A percentile compares a stretch with the other conserved stretches of the same genome.
These are phyloP conservation scores for Osmanthus fragrans DNA, from an alignment of 257 asterid species.

Conservation along the genomic window DNA sequence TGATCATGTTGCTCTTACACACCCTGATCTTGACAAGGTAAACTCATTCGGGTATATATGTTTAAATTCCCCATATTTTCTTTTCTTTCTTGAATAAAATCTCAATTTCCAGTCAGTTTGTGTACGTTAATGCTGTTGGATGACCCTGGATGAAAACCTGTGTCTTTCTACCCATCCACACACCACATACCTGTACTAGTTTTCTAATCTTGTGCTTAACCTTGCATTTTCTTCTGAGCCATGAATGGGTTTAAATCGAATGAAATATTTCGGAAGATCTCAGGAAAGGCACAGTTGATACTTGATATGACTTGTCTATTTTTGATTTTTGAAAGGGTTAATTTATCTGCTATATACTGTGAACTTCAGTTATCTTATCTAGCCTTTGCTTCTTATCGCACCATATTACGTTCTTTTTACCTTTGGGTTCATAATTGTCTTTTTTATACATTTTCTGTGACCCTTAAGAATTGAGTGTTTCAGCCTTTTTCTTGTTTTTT, in stretches of 20 bases:
- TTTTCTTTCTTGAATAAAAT: neutral
- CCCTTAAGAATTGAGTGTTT: neutral
- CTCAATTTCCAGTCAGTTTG: neutral
- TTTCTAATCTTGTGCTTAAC: neutral
- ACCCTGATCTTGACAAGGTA: slow-evolving; percentile 88
- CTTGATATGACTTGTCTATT: neutral
- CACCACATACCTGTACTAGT: neutral
- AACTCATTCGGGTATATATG: slow-evolving; percentile 5
- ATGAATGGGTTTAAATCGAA: neutral
- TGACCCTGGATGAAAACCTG: neutral
- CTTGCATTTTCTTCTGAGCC: neutral
- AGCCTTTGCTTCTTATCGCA: neutral
- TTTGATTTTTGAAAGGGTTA: neutral
- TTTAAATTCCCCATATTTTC: neutral
- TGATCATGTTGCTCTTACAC: slow-evolving; percentile 92
- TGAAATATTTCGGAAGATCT: neutral
- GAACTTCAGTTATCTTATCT: neutral
- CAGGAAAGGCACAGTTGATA: neutral
- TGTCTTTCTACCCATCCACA: neutral
- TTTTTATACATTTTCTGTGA: neutral
- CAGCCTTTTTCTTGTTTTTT: neutral
- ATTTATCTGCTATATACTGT: neutral
- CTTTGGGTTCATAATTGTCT: neutral
- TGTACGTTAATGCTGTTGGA: neutral
- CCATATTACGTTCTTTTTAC: neutral